Evolutionary conservation across 2,329 filamentous ascomycete species (phyloP).

Genomic region (Beauveria asiatica): DNA sequence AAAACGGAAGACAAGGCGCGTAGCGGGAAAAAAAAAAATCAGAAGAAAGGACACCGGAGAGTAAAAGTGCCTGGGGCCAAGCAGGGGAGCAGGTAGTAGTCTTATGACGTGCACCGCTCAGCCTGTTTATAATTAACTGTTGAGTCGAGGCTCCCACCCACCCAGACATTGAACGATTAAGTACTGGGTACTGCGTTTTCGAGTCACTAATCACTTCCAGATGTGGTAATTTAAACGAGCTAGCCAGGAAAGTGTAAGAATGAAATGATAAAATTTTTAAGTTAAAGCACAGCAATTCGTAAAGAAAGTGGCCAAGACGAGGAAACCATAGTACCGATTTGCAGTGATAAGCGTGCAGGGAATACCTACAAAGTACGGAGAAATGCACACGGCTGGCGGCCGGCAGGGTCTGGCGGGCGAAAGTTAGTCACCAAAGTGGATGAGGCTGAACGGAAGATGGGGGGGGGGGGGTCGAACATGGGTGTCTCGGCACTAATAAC

Average conservation of each 20-base stretch:
- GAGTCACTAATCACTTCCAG: neutral
- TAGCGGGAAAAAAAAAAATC: neutral
- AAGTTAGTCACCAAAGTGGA: slow-evolving; percentile 9
- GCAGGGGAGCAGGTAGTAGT: neutral
- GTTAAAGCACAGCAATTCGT: neutral
- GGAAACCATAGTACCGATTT: neutral
- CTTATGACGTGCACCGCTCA: slow-evolving; percentile 10
- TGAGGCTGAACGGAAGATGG: neutral
- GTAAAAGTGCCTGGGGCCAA: neutral
- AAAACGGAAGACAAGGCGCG: neutral
- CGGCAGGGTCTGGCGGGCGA: slow-evolving; percentile 5
- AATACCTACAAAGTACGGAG: neutral
- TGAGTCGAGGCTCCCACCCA: neutral
- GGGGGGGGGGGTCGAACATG: neutral
- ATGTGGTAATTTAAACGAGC: neutral
- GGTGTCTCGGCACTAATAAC: neutral
- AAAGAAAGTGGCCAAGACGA: neutral
- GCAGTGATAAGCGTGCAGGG: neutral
- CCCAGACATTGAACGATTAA: neutral
- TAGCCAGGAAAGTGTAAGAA: neutral
- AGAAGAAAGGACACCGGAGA: neutral
- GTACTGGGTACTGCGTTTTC: too few relatives aligned
- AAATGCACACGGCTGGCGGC: slow-evolving; percentile 7
- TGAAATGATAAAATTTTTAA: neutral
- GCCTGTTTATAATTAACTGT: neutral